These are phyloP conservation scores for Loxodes magnus DNA, from an alignment of 73 alveolate genomes.

Conservation along the genomic window DNA sequence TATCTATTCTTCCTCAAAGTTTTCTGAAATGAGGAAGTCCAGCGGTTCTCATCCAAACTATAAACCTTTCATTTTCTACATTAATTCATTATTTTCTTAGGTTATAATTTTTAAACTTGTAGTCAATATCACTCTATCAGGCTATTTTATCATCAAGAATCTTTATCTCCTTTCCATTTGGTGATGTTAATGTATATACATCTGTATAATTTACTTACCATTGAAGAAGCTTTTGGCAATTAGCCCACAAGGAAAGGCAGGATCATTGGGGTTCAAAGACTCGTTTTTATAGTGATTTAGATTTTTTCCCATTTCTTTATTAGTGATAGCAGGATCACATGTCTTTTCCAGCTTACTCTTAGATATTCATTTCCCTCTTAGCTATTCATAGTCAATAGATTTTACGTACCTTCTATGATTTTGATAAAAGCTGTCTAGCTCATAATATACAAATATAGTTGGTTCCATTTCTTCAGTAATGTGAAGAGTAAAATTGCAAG, in stretches of 20 bases:
- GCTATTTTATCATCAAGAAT: slow-evolving; percentile 46
- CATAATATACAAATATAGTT: slow-evolving; percentile 61
- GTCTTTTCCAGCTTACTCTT: slow-evolving; percentile 35
- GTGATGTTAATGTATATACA: neutral
- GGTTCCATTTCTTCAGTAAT: slow-evolving; percentile 40
- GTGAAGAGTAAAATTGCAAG: slow-evolving; percentile 18
- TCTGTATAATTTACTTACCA: slow-evolving; percentile 46
- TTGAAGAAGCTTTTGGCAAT: slow-evolving; percentile 62
- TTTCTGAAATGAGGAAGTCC: slow-evolving; percentile 80
- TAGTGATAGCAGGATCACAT: slow-evolving; percentile 49
- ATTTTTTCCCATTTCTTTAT: slow-evolving; percentile 39
- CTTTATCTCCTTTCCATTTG: slow-evolving; percentile 1
- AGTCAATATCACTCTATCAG: slow-evolving; percentile 68
- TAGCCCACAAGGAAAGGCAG: slow-evolving; percentile 81
- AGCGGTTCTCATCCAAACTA: slow-evolving; percentile 89
- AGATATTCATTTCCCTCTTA: slow-evolving; percentile 37
- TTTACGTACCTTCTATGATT: slow-evolving; percentile 71
- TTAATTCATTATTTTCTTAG: slow-evolving; percentile 49
- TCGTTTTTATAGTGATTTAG: slow-evolving; percentile 3
- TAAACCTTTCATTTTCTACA: slow-evolving; percentile 72
- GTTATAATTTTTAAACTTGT: slow-evolving; percentile 42
- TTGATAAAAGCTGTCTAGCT: slow-evolving; percentile 59
- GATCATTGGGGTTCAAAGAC: slow-evolving; percentile 19
- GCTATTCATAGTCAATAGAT: slow-evolving; percentile 55
- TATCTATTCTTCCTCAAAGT: slow-evolving; percentile 65